Percentiles rank a stretch among this genome's conserved stretches.
Conservation (phyloP, 352 stramenopile genomes). For the Phytophthora capsici region DNA sequence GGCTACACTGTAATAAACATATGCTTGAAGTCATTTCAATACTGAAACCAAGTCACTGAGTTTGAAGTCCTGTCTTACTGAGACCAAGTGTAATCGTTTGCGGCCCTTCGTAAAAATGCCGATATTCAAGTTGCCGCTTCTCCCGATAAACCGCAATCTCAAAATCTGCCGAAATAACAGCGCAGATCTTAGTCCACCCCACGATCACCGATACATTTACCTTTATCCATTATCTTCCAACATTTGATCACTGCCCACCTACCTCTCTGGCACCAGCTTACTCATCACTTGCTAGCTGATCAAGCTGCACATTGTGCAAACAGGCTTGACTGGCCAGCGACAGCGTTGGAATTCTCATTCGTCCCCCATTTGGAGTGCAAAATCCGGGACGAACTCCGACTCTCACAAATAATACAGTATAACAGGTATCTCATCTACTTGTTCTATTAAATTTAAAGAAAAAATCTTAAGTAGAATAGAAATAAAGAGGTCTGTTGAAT, state of each 20-base stretch:
- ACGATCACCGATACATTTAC: conserved; percentile 1
- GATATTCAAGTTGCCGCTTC: conserved; percentile 27
- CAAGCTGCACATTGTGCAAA: conserved; percentile 15
- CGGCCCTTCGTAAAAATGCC: background rate
- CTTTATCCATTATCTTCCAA: conserved; percentile 8
- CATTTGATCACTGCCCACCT: background rate
- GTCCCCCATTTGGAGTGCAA: conserved; percentile 3
- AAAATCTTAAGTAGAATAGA: background rate
- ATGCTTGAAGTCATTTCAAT: conserved; percentile 22
- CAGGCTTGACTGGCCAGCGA: conserved; percentile 10
- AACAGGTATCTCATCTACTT: background rate
- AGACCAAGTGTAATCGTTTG: conserved; percentile 1
- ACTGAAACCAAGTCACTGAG: conserved; percentile 10
- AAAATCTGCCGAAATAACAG: conserved; percentile 3
- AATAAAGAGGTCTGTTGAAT: conserved; percentile 21
- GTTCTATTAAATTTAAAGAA: background rate
- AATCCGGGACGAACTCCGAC: conserved; percentile 13
- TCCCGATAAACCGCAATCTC: background rate
- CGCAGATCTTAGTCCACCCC: background rate
- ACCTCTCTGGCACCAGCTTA: conserved; percentile 9
- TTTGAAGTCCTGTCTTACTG: conserved; percentile 3
- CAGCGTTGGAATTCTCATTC: background rate
- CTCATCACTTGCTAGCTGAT: conserved; percentile 21
- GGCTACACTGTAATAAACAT: conserved; percentile 13
- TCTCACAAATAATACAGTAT: conserved; percentile 5